Base-by-base conservation (phyloP, 2,329 filamentous ascomycete genomes). In the Aspergillus vadensis region DNA sequence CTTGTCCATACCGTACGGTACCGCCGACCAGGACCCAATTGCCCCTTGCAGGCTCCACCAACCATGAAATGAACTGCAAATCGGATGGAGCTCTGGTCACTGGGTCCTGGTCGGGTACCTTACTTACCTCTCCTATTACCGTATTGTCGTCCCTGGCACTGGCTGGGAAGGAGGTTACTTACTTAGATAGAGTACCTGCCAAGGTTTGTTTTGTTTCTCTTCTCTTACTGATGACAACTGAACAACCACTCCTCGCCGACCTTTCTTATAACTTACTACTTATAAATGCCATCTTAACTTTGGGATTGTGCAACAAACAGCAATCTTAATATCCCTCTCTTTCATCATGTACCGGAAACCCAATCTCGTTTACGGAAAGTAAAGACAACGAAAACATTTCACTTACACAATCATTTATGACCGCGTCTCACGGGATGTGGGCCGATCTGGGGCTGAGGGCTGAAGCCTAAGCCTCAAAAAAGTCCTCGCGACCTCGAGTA, bases 1-100 rank as follows among this genome's bases (percentile, higher is more conserved):
- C 43, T 25, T 44, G 39, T 27, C 21, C 27, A 58, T 67, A 65
- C 65, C 51, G 59, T 65, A 65, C 59, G 23, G 59, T 65, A 67
- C 63, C 54, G 55, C 30, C 41, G 61, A 59, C 57, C 55, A 60
- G 61, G 57, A 48, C 44, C 36, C 58, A 60, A 55, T 58, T 36
- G 63, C 62, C 62, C 62, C 61, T 68, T 67, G 62, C 65, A 65
- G 59, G 30, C 53, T 59, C 65, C 62, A 60, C 58, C 32, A 19
- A 7, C 30, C 17, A 44, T 44, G 25, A 43, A 43, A 51, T 38
- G 32, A 58, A 63, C 63, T 51, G 60, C 64, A 51, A 65, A 63
- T 60, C 58, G 50, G 59, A 60, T 54, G 19, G n/a, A 54, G 47
- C 55, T 44, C n/a, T 52, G 44, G 12, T 38, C 9, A 19, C 53